Base-by-base conservation (phyloP, 768 basidiomycete species). In the Boletus edulis region DNA sequence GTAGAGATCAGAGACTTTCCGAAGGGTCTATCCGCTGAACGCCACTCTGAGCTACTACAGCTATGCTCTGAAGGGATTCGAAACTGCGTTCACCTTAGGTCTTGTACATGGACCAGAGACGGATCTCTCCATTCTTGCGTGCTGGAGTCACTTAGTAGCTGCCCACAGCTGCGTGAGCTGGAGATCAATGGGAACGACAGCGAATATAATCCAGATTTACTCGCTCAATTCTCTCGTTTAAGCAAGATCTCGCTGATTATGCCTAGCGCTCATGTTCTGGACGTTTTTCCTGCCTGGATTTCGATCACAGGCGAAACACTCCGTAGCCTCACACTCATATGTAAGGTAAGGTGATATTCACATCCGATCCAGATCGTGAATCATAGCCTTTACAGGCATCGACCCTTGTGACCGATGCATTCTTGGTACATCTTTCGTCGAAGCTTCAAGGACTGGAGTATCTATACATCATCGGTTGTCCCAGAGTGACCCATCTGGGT, bases 91-190 rank as follows among this genome's bases (percentile, higher is more conserved):
- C 82, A 82, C 55, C 76, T 92, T 12, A 73, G 61, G 42, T 75
- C 82, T 7, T 91, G 87, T 62, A 81, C 82, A 5, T 93, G 89
- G 89, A 92, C 91, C 11, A 81, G 90, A 41, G 86, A 91, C 59
- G 87, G 89, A 4, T 84, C 91, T 5, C 70, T 92, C 20, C 81
- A 75, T 39, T 80, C 84, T 5, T 71, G 73, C 1, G 79, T 89
- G 34, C 75, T 93, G 10, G 58, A 73, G n/a, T 78, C 81, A 17
- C 70, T 92, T 6, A 69, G 68, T 6, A 44, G 63, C 12, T 79
- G 75, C 18, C 60, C 65, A 1, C 60, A 71, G 2, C 71, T 92
- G 9, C 62, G 69, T 29, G 83, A 83, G 46, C 70, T 92, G 3
- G 86, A 89, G 63, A 79, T 93, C 40, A 93, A 92, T 51, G 90